phyloP scores from a whole-genome alignment of 768 basidiomycete species.

The Wakefieldia striispora region DNA sequence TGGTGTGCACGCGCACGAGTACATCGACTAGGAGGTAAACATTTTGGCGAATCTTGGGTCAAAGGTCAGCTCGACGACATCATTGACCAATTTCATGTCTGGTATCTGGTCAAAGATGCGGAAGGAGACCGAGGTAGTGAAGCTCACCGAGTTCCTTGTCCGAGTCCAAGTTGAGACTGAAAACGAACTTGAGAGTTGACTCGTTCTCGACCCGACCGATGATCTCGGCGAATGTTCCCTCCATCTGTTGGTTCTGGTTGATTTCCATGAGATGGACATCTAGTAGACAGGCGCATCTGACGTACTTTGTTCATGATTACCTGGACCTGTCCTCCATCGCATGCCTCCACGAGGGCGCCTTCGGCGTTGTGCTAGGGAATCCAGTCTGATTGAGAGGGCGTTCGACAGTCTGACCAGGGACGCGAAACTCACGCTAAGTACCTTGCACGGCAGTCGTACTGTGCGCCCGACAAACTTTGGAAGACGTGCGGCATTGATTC shows the following conservation, averaged over 20 bases:
- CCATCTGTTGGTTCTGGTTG: slow-evolving; percentile 42
- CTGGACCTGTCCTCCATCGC: slow-evolving; percentile 63
- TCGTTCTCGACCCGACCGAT: slow-evolving; percentile 59
- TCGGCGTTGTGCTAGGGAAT: slow-evolving; percentile 37
- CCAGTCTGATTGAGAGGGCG: background rate
- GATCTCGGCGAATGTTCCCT: slow-evolving; percentile 61
- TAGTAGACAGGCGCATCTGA: slow-evolving; percentile 5
- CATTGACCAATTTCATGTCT: slow-evolving; percentile 64
- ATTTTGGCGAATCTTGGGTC: slow-evolving; percentile 53
- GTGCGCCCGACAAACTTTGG: slow-evolving; percentile 49
- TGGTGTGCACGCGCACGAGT: background rate
- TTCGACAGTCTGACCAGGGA: background rate
- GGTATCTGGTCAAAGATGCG: slow-evolving; percentile 7
- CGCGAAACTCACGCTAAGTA: slow-evolving; percentile 44
- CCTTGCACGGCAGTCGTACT: slow-evolving; percentile 62
- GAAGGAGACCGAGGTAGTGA: background rate
- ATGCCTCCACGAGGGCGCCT: slow-evolving; percentile 56
- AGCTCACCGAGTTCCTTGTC: slow-evolving; percentile 55
- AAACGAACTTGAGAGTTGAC: slow-evolving; percentile 55
- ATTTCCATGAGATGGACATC: slow-evolving; percentile 1
- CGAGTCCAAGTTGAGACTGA: slow-evolving; percentile 51
- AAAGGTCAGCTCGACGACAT: slow-evolving; percentile 59
- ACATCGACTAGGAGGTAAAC: slow-evolving; percentile 35
- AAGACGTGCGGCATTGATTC: slow-evolving; percentile 64
- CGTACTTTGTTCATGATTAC: slow-evolving; percentile 43